These are phyloP conservation scores for Pseudopyricularia javanii DNA, from an alignment of 2,329 filamentous ascomycete species.

Conservation along the genomic window DNA sequence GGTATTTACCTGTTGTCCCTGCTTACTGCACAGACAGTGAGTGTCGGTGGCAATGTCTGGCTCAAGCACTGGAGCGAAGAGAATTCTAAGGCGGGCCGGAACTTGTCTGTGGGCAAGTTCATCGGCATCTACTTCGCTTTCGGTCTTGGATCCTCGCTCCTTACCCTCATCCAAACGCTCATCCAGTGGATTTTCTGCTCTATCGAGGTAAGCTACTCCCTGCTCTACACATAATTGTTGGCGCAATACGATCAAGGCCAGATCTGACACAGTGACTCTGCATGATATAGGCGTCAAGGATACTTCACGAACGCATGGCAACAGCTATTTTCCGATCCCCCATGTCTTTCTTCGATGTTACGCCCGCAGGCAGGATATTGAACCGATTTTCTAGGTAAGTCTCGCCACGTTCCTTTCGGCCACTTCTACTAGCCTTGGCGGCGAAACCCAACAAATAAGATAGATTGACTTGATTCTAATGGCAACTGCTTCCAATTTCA, in stretches of 20 bases:
- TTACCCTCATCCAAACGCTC: constrained; percentile 85
- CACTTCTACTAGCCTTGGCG: not conserved
- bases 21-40: constrained; percentile 66
- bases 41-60: constrained; percentile 82
- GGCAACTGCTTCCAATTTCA: constrained; percentile 12
- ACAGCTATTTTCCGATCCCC: constrained; percentile 94
- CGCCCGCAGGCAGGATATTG: constrained; percentile 86
- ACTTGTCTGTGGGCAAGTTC: constrained; percentile 73
- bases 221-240: not conserved
- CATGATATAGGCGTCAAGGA: constrained; percentile 62
- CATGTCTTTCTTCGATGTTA: constrained; percentile 98
- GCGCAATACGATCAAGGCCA: not conserved
- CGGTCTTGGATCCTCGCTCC: constrained; percentile 70
- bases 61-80: constrained; percentile 82
- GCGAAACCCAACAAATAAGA: constrained; percentile 1
- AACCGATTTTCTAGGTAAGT: constrained; percentile 86
- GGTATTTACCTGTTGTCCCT: constrained; percentile 66
- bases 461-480: constrained; percentile 2
- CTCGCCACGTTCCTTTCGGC: not conserved
- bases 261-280: not conserved
- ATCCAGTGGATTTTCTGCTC: constrained; percentile 99
- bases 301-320: constrained; percentile 94
- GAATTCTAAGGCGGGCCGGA: constrained; percentile 56
- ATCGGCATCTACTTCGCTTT: constrained; percentile 94
- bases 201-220: constrained; percentile 57